Evolutionary conservation across 148 eudicot species (phyloP).

Genomic region (Vaccinium darrowii): DNA sequence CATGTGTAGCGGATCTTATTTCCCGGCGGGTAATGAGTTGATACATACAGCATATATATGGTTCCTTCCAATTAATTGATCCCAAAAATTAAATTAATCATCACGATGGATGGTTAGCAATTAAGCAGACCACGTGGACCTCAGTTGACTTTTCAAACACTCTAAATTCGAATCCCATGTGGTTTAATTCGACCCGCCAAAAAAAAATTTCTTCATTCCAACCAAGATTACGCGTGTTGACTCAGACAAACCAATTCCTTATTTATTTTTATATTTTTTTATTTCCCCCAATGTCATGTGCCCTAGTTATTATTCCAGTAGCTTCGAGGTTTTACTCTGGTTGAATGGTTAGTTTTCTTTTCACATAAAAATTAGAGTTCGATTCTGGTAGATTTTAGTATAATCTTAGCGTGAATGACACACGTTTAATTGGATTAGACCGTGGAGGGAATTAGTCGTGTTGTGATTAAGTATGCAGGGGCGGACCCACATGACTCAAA

Average conservation of each 20-base stretch:
- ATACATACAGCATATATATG: not conserved
- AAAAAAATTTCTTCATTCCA: not conserved
- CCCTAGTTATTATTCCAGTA: no score
- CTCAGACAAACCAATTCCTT: not conserved
- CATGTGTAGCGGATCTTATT: not conserved
- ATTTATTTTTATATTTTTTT: not conserved
- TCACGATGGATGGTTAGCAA: not conserved
- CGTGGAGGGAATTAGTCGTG: no score
- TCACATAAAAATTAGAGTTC: no score
- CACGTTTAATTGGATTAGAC: no score
- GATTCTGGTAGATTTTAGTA: no score
- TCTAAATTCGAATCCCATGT: not conserved
- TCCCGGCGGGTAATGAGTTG: not conserved
- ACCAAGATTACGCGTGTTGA: constrained; percentile 9
- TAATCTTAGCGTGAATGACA: no score
- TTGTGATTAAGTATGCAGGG: no score
- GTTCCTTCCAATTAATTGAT: not conserved
- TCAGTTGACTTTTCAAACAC: not conserved
- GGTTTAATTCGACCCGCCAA: not conserved
- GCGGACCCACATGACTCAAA: no score
- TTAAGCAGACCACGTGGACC: not conserved
- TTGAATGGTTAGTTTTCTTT: no score
- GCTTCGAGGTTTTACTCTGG: no score
- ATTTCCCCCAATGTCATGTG: no score
- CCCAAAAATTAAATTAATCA: not conserved